Base-by-base conservation (phyloP, 441 rosid species). In the Breynia disticha region DNA sequence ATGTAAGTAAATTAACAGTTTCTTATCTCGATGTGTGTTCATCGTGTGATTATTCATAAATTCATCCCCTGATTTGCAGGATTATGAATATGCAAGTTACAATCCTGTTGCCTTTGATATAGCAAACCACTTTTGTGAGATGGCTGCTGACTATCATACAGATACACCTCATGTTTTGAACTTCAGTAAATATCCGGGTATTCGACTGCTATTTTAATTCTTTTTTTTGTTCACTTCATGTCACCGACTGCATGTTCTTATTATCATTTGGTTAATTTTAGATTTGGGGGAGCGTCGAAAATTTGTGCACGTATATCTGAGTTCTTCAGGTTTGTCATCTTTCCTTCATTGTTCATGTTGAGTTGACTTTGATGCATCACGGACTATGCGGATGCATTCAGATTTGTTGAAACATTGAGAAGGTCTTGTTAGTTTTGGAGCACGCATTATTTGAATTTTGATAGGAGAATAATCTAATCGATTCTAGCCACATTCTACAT, bases 51-150 rank as follows among this genome's bases (percentile, higher is more conserved):
- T 28, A 28, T 28, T 28, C 5, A 28, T 28, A 28, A 28, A 9
- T 9, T 4, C 35, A 28, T 28, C 7, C 8, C 35, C 55, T 48
- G 17, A 68, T 20, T 52, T 62, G 54, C 79, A 93, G 95, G 97
- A 93, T 64, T 89, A 93, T 45, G 96, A 89, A 68, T 93, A 93
- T 65, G 74, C 98, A 49, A 79, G 90, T 58, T 89, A 86, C 75
- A 93, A 93, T 60, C 85, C 95, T 50, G 67, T 83, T 54, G 87
- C 96, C 59, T 93, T 70, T 62, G 97, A 93, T 63, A 76, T 93
- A 53, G 98, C 97, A 66, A 93, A 93, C 66, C 98, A 89, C 71
- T 93, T 86, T 57, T 93, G 97, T 42, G 96, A 93, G 78, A 93
- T 93, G 98, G 80, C 88, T 68, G 96, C 97, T 0, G 85, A 93